Percentiles rank a stretch among this genome's conserved stretches.
Evolutionary conservation across 2,329 filamentous ascomycete genomes (phyloP).

Genomic region (Elsinoe fawcettii): DNA sequence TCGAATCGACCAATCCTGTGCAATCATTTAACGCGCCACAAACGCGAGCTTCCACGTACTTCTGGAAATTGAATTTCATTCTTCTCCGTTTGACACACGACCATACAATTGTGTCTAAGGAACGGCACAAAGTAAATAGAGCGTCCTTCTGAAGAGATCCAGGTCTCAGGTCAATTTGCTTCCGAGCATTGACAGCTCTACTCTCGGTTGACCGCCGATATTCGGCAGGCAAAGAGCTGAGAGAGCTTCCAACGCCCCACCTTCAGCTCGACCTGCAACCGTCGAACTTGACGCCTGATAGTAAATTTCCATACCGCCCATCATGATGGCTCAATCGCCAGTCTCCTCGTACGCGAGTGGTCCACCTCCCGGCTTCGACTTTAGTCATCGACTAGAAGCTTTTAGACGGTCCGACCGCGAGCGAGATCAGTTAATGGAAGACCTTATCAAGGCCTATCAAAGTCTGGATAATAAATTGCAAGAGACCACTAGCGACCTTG

Average conservation of each 20-base stretch:
- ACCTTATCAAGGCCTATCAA: constrained; percentile 27
- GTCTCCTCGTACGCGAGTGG: neutral
- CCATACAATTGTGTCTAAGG: neutral
- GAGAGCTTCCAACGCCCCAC: neutral
- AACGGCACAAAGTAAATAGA: neutral
- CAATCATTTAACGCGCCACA: neutral
- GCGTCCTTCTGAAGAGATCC: neutral
- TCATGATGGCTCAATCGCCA: neutral
- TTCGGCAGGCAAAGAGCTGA: neutral
- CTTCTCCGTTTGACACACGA: neutral
- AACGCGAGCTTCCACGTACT: neutral
- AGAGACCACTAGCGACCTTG: constrained; percentile 30
- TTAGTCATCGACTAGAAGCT: constrained; percentile 22
- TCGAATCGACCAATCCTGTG: neutral
- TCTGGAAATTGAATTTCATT: neutral
- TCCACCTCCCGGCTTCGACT: neutral
- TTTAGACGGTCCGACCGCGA: constrained; percentile 28
- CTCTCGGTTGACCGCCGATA: neutral
- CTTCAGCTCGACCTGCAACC: neutral
- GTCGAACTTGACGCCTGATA: neutral
- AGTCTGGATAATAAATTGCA: constrained; percentile 28
- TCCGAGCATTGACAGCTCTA: neutral
- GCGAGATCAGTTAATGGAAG: constrained; percentile 20
- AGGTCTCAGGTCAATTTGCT: no score
- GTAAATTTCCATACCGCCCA: neutral